phyloP scores from a whole-genome alignment of 2,329 filamentous ascomycete genomes.

The Didymellaceae sp. region DNA sequence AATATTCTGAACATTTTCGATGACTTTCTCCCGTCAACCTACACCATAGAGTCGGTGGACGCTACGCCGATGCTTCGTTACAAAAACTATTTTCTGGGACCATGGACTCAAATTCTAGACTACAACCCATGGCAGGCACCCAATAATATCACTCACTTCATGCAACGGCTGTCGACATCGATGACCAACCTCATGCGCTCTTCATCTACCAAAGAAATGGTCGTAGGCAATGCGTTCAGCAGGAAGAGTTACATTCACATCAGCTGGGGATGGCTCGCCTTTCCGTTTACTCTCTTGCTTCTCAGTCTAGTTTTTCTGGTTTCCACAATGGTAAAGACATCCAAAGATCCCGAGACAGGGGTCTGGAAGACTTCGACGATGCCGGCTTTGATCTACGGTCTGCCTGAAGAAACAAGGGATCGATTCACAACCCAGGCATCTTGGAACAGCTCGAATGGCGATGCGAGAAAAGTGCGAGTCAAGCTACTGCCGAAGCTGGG shows the following conservation, averaged over 20 bases:
- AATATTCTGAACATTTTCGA: conserved; percentile 3
- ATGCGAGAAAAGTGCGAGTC: conserved; percentile 20
- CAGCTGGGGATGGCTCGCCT: conserved; percentile 35
- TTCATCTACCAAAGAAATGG: conserved; percentile 1
- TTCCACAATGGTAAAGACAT: conserved; percentile 31
- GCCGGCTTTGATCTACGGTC: conserved; percentile 35
- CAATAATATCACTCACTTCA: conserved; percentile 28
- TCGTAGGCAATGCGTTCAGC: conserved; percentile 17
- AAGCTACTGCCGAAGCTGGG: conserved; percentile 20
- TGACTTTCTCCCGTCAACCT: conserved; percentile 17
- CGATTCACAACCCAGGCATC: conserved; percentile 5
- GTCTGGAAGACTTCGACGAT: conserved; percentile 45
- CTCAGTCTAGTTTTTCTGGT: conserved; percentile 34
- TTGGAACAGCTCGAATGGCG: neutral
- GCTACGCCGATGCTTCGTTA: conserved; percentile 2
- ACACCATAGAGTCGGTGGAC: neutral
- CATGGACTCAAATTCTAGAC: neutral
- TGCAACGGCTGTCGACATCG: conserved; percentile 25
- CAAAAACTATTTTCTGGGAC: neutral
- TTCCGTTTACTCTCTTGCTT: conserved; percentile 31
- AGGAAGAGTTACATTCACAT: conserved; percentile 18
- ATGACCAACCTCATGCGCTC: conserved; percentile 32
- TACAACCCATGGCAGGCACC: conserved; percentile 29
- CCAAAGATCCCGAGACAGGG: conserved; percentile 15
- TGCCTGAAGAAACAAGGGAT: conserved; percentile 28